Base-by-base conservation (phyloP, 164 flowering plant genomes). In the Liriodendron chinense region DNA sequence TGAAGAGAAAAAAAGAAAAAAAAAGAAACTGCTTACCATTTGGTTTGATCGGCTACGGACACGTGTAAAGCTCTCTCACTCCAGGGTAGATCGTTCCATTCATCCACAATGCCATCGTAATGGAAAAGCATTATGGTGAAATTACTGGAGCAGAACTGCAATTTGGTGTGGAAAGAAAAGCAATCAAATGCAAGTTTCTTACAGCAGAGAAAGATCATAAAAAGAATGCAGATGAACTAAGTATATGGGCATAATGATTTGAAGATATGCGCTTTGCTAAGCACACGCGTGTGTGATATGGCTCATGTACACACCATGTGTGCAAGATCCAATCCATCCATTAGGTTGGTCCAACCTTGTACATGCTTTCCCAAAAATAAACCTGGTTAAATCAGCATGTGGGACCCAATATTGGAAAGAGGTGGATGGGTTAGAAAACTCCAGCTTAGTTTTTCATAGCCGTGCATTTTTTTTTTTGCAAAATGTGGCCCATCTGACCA, bases 101-200 rank as follows among this genome's bases (percentile, higher is more conserved):
- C 85, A 80, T 90, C 91, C 72, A 90, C 90, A 73, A 77, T 50
- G 47, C 93, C 94, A 81, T 93, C 98, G 73, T 95, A 93, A 80
- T 93, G 98, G 78, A 93, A 93, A 80, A 93, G 89, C 93, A 93
- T 92, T 69, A 91, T 85, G 49, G 78, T 83, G 80, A 93, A 94
- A 75, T 84, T 82, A 72, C 81, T 78, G 16, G 79, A 77, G 22
- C 80, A 88, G 78, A 95, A 95, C 99, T 95, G 89, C 78, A 84
- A 77, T 3, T 63, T 8, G 21, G 25, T 48, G 7, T n/a, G 9
- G 76, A 8, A 66, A 5, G 34, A 48, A 68, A n/a, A 21, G n/a
- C 22, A 61, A 65, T 28, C 76, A 49, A 18, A 34, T 48, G 12
- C 67, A 64, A 21, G 7, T 64, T 21, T 64, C 7, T 64, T 63